Evolutionary conservation across 768 basidiomycete species (phyloP), one percentile per base, ranked within the genome.

Genomic region (Agaricus subrufescens): DNA sequence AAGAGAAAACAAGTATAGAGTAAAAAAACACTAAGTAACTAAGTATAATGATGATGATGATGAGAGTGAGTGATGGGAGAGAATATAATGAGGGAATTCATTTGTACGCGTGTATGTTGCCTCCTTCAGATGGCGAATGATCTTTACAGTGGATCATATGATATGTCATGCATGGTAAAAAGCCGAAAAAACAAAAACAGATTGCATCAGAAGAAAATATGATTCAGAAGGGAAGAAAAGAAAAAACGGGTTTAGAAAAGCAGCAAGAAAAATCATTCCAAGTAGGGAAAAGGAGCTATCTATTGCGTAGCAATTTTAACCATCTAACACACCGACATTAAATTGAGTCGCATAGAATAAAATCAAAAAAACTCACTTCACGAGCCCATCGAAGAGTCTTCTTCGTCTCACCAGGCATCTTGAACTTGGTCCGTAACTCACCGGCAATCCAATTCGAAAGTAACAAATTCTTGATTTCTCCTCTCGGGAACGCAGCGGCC

Each of bases 301-400:
- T 85, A 89, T 76, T 82, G 81, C 37, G 89, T 91, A 42, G 90
- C 90, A 26, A 76, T 76, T 73, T 88, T 92, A 63, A 91, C 81
- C 85, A 87, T 86, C 90, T 92, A 51, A 30, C 50, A 34, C 26
- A 47, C 49, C 44, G 63, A 42, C 14, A 56, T 34, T 29, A 14
- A 11, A 49, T 23, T 43, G 30, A 14, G 47, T 49, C 45, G 5
- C 15, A 3, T 15, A n/a, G 38, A 50, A 10, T 11, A 47, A 42
- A 27, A 29, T 26, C 25, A 37, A 15, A 59, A 46, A 37, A 38
- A 38, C 83, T 52, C 61, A 94, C 94, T 83, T 97, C 94, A 52
- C 90, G 83, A 19, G 94, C 93, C 93, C 94, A 97, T 59, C 91
- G 88, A 74, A 93, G 76, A 3, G 90, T 92, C 78, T 86, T 89